These are phyloP conservation scores for Aspergillus diversus DNA, from an alignment of 495 filamentous ascomycete species.

Conservation along the genomic window DNA sequence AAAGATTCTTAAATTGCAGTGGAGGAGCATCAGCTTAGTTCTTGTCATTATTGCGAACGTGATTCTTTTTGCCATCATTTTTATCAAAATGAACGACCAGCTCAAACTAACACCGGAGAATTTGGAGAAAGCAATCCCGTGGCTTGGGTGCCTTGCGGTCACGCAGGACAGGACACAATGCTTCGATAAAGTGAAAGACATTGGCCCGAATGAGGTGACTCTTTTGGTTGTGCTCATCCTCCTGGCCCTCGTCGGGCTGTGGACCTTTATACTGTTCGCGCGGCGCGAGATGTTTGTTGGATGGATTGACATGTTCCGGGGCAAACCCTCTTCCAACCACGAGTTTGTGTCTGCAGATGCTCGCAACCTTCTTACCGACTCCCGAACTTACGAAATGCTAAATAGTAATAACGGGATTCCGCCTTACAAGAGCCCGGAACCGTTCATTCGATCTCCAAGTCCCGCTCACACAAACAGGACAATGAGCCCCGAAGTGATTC, in stretches of 20 bases:
- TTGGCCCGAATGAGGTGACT: conserved; percentile 69
- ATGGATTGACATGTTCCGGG: conserved; percentile 71
- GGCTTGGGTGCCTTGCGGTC: conserved; percentile 70
- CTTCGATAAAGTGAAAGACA: conserved; percentile 50
- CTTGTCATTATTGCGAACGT: conserved; percentile 86
- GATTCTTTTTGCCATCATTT: conserved; percentile 88
- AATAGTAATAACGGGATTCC: conserved; percentile 38
- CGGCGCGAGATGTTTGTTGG: conserved; percentile 81
- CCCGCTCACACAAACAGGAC: conserved; percentile 34
- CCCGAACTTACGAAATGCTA: conserved; percentile 84
- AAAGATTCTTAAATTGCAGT: conserved; percentile 89
- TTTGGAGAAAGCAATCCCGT: conserved; percentile 57
- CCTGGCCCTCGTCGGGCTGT: conserved; percentile 82
- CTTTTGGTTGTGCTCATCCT: conserved; percentile 81
- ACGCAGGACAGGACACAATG: conserved; percentile 67
- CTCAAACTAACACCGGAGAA: conserved; percentile 59
- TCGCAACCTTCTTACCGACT: conserved; percentile 61
- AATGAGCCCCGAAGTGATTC: conserved; percentile 36
- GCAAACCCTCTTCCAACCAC: conserved; percentile 44
- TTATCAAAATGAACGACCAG: conserved; percentile 80
- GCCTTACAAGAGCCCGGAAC: conserved; percentile 47
- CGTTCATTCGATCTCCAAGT: conserved; percentile 47
- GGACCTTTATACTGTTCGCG: conserved; percentile 78
- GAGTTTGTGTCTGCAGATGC: conserved; percentile 93
- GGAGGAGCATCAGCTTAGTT: conserved; percentile 87